Conservation (phyloP, 768 basidiomycete species). For the Mycena indigotica region DNA sequence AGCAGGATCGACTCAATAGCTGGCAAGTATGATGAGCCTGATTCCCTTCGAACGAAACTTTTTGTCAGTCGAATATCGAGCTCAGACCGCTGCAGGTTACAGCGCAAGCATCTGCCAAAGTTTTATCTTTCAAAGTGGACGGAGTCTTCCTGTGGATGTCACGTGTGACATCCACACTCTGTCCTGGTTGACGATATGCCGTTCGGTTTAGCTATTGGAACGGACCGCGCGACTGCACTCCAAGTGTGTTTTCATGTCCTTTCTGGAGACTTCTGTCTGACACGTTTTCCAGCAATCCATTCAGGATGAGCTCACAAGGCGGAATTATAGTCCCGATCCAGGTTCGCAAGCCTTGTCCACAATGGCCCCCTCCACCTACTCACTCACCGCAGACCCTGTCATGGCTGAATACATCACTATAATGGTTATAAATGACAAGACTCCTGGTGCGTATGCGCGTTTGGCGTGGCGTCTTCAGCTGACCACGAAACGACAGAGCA, state of each 20-base stretch:
- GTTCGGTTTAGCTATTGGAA: conserved; percentile 77
- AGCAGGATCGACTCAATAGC: too few species aligned
- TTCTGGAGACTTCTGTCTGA: background rate
- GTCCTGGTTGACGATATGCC: conserved; percentile 53
- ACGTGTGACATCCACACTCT: too few species aligned
- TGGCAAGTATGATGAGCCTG: too few species aligned
- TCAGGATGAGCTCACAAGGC: conserved; percentile 76
- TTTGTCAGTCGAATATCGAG: too few species aligned
- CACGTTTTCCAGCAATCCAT: conserved; percentile 61
- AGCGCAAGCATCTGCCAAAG: too few species aligned
- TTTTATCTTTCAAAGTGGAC: too few species aligned
- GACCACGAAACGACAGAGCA: conserved; percentile 52
- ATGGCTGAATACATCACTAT: conserved; percentile 96
- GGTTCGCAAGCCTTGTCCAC: conserved; percentile 45
- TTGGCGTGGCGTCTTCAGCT: conserved; percentile 6
- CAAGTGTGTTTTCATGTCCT: conserved; percentile 60
- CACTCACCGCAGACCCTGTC: conserved; percentile 62
- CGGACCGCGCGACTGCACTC: conserved; percentile 70
- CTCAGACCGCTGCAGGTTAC: too few species aligned
- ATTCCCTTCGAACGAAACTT: too few species aligned
- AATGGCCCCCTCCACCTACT: conserved; percentile 8
- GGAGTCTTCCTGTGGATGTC: too few species aligned
- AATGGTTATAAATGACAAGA: conserved; percentile 94
- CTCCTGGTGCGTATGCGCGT: conserved; percentile 53
- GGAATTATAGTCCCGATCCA: conserved; percentile 74